Conservation (phyloP, 352 stramenopile species). For the Sclerospora graminicola region DNA sequence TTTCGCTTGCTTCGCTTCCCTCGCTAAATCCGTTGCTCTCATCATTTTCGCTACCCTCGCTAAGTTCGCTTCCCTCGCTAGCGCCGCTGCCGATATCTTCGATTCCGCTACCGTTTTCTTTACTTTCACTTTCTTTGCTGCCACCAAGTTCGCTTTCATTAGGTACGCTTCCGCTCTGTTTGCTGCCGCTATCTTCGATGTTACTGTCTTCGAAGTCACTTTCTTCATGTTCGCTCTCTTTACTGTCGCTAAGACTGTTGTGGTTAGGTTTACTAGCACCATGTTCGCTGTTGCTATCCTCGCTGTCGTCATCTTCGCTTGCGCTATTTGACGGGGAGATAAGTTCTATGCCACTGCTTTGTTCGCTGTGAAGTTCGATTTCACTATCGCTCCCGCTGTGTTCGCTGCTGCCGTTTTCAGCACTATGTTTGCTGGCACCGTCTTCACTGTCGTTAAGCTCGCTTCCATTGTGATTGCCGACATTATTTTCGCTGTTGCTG, state of each 20-base stretch:
- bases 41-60: neutral
- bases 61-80: neutral
- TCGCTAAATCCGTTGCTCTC: neutral
- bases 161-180: neutral
- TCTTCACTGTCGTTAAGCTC: neutral
- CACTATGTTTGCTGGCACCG: neutral
- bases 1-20: neutral
- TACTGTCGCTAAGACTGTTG: neutral
- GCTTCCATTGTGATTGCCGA: neutral
- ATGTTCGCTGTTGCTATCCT: neutral
- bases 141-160: neutral
- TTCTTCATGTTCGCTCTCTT: neutral
- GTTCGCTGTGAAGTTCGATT: too few relatives aligned
- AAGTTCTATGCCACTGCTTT: too few relatives aligned
- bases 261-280: neutral
- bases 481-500: neutral
- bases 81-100: neutral
- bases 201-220: neutral
- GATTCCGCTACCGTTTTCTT: neutral
- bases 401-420: neutral
- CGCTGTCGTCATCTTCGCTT: neutral
- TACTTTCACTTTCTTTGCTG: neutral
- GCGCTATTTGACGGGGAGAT: neutral
- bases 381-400: neutral
- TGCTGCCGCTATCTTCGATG: neutral